phyloP scores from a whole-genome alignment of 2,329 filamentous ascomycete species.

The Juglanconis oblonga region DNA sequence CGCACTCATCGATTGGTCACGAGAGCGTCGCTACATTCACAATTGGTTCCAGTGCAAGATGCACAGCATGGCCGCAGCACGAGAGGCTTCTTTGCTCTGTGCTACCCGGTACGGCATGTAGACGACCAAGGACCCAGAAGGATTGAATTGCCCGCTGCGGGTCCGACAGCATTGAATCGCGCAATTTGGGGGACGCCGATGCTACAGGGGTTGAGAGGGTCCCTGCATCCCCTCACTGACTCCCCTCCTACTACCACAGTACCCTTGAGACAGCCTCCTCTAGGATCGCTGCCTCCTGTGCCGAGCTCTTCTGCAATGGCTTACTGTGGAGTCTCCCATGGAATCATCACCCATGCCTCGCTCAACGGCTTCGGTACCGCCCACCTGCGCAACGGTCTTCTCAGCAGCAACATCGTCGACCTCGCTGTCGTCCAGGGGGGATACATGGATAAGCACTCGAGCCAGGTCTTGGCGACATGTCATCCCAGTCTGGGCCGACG shows the following conservation, averaged over 20 bases:
- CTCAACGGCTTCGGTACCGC: not conserved
- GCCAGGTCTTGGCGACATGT: constrained; percentile 7
- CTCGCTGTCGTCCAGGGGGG: not conserved
- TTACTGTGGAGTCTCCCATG: not conserved
- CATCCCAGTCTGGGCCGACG: constrained; percentile 8
- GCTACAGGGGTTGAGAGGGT: constrained; percentile 10
- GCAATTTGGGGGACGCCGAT: constrained; percentile 36
- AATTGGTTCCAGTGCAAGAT: not conserved
- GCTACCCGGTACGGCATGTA: not conserved
- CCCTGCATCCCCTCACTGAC: constrained; percentile 12
- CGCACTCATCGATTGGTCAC: constrained; percentile 5
- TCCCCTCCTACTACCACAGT: not conserved
- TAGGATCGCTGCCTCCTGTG: no score
- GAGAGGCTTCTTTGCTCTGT: not conserved
- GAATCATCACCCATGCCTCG: no score
- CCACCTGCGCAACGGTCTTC: not conserved
- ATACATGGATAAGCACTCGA: constrained; percentile 2
- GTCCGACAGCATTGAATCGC: constrained; percentile 33
- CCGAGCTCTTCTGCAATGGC: not conserved
- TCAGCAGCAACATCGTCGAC: not conserved
- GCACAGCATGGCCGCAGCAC: not conserved
- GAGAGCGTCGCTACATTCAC: not conserved
- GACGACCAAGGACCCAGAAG: constrained; percentile 1
- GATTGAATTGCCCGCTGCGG: constrained; percentile 13
- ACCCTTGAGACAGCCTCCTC: not conserved